Conservation (phyloP, 208 protist genomes). For the Tetramitus jugosus region DNA sequence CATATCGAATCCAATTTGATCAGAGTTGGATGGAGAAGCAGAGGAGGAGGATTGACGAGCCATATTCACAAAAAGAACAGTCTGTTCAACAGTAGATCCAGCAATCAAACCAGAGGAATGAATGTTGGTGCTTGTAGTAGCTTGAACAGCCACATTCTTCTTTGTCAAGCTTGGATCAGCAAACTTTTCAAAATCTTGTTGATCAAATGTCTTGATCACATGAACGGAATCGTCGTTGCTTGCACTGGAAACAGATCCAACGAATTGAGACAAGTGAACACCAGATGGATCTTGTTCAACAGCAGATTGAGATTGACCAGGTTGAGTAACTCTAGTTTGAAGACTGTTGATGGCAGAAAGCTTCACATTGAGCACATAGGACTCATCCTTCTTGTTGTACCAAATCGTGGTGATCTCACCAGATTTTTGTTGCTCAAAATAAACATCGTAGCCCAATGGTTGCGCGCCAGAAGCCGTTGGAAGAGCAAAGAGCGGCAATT, state of each 20-base stretch:
- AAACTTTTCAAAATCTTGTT: too few relatives aligned
- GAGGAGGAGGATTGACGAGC: too few relatives aligned
- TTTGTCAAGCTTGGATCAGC: too few relatives aligned
- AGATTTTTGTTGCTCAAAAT: conserved; percentile 31
- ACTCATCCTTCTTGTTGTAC: conserved; percentile 27
- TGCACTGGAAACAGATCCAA: background rate
- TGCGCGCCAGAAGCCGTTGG: background rate
- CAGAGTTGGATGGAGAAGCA: background rate
- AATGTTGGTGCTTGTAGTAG: conserved; percentile 7
- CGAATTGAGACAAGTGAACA: conserved; percentile 25
- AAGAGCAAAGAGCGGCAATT: background rate
- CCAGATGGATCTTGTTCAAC: conserved; percentile 30
- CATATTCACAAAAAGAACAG: background rate
- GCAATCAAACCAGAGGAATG: conserved; percentile 19
- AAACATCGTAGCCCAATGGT: conserved; percentile 35
- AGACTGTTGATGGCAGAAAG: conserved; percentile 31
- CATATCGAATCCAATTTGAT: conserved; percentile 11
- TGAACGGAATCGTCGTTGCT: background rate
- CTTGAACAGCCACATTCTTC: too few relatives aligned
- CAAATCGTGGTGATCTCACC: conserved; percentile 34
- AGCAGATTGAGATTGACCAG: background rate
- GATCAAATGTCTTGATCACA: conserved; percentile 30
- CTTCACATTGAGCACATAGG: conserved; percentile 36
- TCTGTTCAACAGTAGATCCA: background rate
- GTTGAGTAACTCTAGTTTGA: conserved; percentile 29